phyloP scores from a whole-genome alignment of 345 rosid genomes.

The Brassica nigra region DNA sequence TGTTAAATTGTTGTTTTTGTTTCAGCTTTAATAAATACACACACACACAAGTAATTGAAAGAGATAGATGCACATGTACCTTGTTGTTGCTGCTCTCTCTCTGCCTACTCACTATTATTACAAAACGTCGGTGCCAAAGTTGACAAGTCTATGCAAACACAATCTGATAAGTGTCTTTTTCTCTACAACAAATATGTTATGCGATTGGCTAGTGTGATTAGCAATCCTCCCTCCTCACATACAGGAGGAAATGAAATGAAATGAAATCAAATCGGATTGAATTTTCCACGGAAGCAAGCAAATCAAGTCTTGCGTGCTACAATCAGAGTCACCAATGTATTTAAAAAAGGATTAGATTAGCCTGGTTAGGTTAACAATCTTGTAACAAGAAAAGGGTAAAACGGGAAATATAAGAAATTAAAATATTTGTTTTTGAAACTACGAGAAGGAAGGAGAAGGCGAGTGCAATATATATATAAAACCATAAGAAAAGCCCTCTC shows the following conservation, averaged over 20 bases:
- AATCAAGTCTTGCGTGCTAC: constrained; percentile 38
- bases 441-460: neutral
- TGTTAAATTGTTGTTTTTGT: no score
- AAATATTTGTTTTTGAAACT: constrained; percentile 20
- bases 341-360: constrained; percentile 17
- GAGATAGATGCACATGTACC: neutral
- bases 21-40: no score
- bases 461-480: neutral
- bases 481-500: constrained; percentile 10
- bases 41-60: no score
- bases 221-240: neutral
- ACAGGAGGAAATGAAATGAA: neutral
- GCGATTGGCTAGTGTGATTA: neutral
- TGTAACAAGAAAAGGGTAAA: constrained; percentile 43
- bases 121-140: constrained; percentile 33
- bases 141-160: constrained; percentile 27
- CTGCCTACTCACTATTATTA: constrained; percentile 6
- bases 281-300: constrained; percentile 11
- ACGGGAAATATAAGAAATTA: neutral
- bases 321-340: neutral
- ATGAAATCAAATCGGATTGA: constrained; percentile 1
- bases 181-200: neutral
- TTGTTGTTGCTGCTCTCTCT: constrained; percentile 12
- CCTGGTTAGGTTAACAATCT: constrained; percentile 42
- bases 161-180: constrained; percentile 26